These are phyloP conservation scores for Cordyceps farinosa DNA, from an alignment of 2,329 filamentous ascomycete genomes.

Conservation along the genomic window DNA sequence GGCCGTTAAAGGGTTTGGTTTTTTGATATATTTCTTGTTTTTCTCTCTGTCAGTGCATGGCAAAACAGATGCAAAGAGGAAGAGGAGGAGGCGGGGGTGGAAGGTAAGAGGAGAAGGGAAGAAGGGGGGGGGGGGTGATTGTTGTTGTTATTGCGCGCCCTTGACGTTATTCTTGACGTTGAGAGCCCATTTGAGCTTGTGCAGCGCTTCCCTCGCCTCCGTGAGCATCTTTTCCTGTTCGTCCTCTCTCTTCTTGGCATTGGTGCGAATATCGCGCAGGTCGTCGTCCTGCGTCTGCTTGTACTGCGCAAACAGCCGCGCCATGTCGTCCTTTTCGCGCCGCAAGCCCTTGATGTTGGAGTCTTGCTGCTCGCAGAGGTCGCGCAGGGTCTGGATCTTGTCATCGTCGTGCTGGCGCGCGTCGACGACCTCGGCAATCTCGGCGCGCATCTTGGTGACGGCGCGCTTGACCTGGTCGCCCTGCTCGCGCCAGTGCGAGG, in stretches of 20 bases:
- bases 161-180: slow-evolving; percentile 61
- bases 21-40: neutral
- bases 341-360: slow-evolving; percentile 60
- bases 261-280: slow-evolving; percentile 56
- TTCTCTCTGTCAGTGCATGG: neutral
- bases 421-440: slow-evolving; percentile 52
- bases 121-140: neutral
- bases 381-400: slow-evolving; percentile 60
- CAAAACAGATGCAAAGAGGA: neutral
- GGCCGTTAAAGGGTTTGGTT: neutral
- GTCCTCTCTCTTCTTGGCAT: slow-evolving; percentile 54
- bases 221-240: slow-evolving; percentile 58
- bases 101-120: neutral
- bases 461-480: slow-evolving; percentile 57
- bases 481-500: slow-evolving; percentile 64
- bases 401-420: slow-evolving; percentile 58
- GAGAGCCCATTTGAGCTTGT: slow-evolving; percentile 71
- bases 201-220: slow-evolving; percentile 57
- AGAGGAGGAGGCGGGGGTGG: neutral
- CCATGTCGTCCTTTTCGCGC: slow-evolving; percentile 60
- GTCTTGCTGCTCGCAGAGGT: slow-evolving; percentile 70
- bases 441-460: slow-evolving; percentile 46
- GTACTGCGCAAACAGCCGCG: slow-evolving; percentile 59
- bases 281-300: slow-evolving; percentile 60
- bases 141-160: slow-evolving; percentile 45